Conservation (phyloP, 108 stramenopile genomes). For the Cyclotella choctawhatcheeana region DNA sequence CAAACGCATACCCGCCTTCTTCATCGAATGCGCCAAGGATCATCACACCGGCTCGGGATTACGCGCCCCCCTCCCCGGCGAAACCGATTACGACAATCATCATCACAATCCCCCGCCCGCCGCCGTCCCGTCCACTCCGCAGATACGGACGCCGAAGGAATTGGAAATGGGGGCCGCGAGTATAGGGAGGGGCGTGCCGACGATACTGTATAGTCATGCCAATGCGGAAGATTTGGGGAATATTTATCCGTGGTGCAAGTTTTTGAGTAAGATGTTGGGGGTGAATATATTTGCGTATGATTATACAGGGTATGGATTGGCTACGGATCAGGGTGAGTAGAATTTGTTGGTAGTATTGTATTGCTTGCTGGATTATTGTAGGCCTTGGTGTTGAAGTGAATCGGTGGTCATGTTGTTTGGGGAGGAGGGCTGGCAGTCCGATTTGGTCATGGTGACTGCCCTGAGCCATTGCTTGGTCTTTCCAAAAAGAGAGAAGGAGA, state of each 20-base stretch:
- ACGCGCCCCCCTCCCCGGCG: slow-evolving; percentile 50
- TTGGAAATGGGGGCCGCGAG: slow-evolving; percentile 38
- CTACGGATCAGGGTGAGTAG: slow-evolving; percentile 80
- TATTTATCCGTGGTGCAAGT: slow-evolving; percentile 92
- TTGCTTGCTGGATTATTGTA: not conserved
- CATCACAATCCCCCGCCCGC: not conserved
- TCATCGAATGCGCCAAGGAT: slow-evolving; percentile 67
- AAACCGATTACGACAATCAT: slow-evolving; percentile 17
- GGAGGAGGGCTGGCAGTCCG: not conserved
- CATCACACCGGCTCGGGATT: slow-evolving; percentile 40
- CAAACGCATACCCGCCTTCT: slow-evolving; percentile 83
- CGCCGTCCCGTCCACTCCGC: slow-evolving; percentile 39
- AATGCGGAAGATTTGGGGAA: slow-evolving; percentile 96
- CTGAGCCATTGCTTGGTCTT: too few species aligned
- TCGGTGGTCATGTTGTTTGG: not conserved
- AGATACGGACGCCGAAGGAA: slow-evolving; percentile 55
- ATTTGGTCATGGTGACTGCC: not conserved
- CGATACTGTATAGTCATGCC: slow-evolving; percentile 91
- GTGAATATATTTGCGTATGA: slow-evolving; percentile 99
- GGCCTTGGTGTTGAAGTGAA: not conserved
- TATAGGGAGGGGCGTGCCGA: slow-evolving; percentile 57
- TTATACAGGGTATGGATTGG: slow-evolving; percentile 96
- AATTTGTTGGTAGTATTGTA: too few species aligned
- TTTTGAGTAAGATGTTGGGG: slow-evolving; percentile 87
- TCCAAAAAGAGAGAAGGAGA: too few species aligned